Conservation (phyloP, 2,329 filamentous ascomycete genomes). For the Aplosporella prunicola region DNA sequence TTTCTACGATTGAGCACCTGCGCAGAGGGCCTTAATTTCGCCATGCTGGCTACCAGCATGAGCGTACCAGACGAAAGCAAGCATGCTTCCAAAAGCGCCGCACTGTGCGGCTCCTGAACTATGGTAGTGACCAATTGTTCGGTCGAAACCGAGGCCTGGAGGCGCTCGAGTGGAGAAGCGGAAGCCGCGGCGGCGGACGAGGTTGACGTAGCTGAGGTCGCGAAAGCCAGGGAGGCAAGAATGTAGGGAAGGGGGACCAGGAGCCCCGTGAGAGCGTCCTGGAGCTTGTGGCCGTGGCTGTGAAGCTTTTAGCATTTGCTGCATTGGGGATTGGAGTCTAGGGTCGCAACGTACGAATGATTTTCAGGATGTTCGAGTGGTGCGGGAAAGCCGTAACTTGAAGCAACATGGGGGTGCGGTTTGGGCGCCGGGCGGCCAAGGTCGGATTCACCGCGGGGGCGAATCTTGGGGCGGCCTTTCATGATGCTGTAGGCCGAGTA, state of each 20-base stretch:
- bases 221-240: conserved; percentile 37
- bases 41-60: conserved; percentile 34
- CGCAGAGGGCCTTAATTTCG: conserved; percentile 22
- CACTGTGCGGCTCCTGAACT: conserved; percentile 10
- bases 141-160: conserved; percentile 5
- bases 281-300: conserved; percentile 28
- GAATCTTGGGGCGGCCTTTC: conserved; percentile 21
- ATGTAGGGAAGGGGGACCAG: conserved; percentile 42
- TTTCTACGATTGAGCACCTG: conserved; percentile 29
- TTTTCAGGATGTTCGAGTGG: neutral
- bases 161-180: conserved; percentile 7
- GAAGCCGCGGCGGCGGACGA: neutral
- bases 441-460: conserved; percentile 37
- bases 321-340: too few relatives aligned
- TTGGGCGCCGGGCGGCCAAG: conserved; percentile 26
- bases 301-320: neutral
- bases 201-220: conserved; percentile 2
- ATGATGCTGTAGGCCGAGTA: conserved; percentile 12
- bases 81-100: conserved; percentile 35
- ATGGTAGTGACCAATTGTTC: neutral
- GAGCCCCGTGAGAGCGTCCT: conserved; percentile 41
- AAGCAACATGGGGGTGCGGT: neutral
- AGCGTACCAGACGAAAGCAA: conserved; percentile 38
- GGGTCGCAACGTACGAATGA: conserved; percentile 8
- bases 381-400: conserved; percentile 9